Conservation (phyloP, 495 filamentous ascomycete species). For the Aspergillus carlsbadensis region DNA sequence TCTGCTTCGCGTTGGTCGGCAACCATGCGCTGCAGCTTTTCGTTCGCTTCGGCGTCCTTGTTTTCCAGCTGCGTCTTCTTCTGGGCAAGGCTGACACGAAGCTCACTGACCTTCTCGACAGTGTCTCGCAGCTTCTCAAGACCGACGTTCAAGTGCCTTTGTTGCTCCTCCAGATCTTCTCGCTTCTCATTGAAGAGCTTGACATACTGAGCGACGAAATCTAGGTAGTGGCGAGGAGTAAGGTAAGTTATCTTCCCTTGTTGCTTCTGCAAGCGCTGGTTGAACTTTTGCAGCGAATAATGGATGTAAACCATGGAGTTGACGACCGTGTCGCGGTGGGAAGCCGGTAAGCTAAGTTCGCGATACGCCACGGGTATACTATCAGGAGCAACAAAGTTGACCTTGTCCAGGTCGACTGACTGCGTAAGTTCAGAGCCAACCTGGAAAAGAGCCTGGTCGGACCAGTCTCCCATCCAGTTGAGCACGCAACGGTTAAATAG, state of each 20-base stretch:
- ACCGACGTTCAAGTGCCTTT: constrained; percentile 95
- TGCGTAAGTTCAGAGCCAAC: constrained; percentile 94
- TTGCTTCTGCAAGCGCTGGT: constrained; percentile 82
- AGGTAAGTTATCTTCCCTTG: constrained; percentile 89
- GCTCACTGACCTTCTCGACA: constrained; percentile 93
- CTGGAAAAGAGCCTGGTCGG: constrained; percentile 97
- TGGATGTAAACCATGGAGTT: constrained; percentile 99
- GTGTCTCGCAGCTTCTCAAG: constrained; percentile 97
- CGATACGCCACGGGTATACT: constrained; percentile 89
- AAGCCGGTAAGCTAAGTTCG: constrained; percentile 77
- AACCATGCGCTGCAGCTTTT: constrained; percentile 96
- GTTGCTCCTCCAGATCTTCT: constrained; percentile 96
- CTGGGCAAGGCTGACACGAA: constrained; percentile 83
- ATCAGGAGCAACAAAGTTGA: constrained; percentile 82
- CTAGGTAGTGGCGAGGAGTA: constrained; percentile 93
- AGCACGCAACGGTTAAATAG: constrained; percentile 99
- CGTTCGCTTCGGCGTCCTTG: constrained; percentile 94
- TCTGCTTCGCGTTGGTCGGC: constrained; percentile 95
- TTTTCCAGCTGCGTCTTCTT: constrained; percentile 91
- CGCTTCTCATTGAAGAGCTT: constrained; percentile 97
- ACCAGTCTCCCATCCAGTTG: constrained; percentile 99
- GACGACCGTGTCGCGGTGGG: constrained; percentile 84
- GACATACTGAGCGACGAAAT: constrained; percentile 98
- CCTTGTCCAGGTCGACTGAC: constrained; percentile 87
- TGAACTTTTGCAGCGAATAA: constrained; percentile 88